A percentile compares a stretch with the other conserved stretches of the same genome.
These are phyloP conservation scores for Hamamelis virginiana DNA, from an alignment of 164 flowering plant species.

Conservation along the genomic window DNA sequence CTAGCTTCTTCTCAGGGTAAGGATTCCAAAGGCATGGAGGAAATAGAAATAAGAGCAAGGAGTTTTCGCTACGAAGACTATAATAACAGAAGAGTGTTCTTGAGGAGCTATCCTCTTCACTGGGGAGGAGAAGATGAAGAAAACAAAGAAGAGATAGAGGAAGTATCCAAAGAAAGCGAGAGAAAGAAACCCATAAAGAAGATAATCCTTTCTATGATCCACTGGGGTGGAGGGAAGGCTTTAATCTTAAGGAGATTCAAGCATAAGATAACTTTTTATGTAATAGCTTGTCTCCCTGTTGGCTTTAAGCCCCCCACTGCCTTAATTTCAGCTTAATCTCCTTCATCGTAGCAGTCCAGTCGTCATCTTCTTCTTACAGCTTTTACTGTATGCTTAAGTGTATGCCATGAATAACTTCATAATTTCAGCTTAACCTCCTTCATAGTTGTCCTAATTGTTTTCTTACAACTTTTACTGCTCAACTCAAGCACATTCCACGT, in stretches of 20 bases:
- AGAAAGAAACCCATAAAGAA: slow-evolving; percentile 21
- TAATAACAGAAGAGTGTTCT: slow-evolving; percentile 43
- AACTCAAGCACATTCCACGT: too few species aligned
- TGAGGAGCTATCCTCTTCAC: slow-evolving; percentile 59
- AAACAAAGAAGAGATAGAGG: slow-evolving; percentile 4
- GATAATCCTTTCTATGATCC: slow-evolving; percentile 28
- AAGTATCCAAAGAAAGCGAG: background rate
- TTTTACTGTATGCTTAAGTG: background rate
- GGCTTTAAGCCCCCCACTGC: slow-evolving; percentile 29
- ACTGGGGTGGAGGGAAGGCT: slow-evolving; percentile 41
- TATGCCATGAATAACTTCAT: too few species aligned
- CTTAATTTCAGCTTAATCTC: slow-evolving; percentile 19
- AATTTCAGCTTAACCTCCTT: too few species aligned
- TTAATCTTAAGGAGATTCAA: slow-evolving; percentile 37
- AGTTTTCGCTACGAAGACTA: slow-evolving; percentile 53
- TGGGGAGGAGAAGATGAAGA: slow-evolving; percentile 31
- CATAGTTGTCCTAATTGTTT: too few species aligned
- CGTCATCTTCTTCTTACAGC: background rate
- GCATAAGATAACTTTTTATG: slow-evolving; percentile 31
- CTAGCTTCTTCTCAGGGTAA: background rate
- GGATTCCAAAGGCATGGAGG: slow-evolving; percentile 14
- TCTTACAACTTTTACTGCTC: too few species aligned
- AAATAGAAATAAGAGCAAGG: slow-evolving; percentile 24
- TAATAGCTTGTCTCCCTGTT: slow-evolving; percentile 40
- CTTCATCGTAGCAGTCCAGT: background rate